A percentile compares a stretch with the other conserved stretches of the same genome.
Evolutionary conservation across 768 basidiomycete species (phyloP).

Genomic region (Lentinula sp.): DNA sequence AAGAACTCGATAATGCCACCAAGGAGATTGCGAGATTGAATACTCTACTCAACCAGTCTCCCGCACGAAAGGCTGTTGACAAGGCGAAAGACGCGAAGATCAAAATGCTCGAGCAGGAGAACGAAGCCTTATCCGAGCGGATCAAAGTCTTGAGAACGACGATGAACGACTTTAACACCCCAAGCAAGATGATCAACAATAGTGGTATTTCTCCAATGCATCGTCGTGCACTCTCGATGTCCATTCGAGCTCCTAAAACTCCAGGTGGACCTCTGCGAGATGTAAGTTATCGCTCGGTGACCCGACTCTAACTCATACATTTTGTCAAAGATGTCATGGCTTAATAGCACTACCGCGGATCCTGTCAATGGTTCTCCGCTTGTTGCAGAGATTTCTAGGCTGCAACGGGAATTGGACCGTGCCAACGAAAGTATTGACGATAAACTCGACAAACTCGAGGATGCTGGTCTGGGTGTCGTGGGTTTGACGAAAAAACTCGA

Average conservation of each 20-base stretch:
- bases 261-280: constrained; percentile 76
- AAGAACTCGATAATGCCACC: constrained; percentile 72
- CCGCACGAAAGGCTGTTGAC: constrained; percentile 71
- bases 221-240: constrained; percentile 64
- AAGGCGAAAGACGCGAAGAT: constrained; percentile 72
- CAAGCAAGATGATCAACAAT: constrained; percentile 45
- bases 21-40: constrained; percentile 68
- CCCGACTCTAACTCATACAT: not conserved
- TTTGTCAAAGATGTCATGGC: constrained; percentile 58
- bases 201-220: constrained; percentile 75
- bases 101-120: constrained; percentile 70
- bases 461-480: constrained; percentile 71
- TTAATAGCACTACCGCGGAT: constrained; percentile 56
- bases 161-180: constrained; percentile 48
- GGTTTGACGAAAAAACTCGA: constrained; percentile 65
- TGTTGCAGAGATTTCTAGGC: constrained; percentile 63
- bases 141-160: constrained; percentile 53
- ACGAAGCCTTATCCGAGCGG: constrained; percentile 68
- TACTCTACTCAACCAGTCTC: constrained; percentile 64
- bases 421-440: constrained; percentile 87
- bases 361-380: constrained; percentile 49
- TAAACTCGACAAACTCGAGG: constrained; percentile 80
- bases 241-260: constrained; percentile 64
- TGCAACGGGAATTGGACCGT: constrained; percentile 69
- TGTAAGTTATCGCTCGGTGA: constrained; percentile 36